A percentile compares a stretch with the other conserved stretches of the same genome.
Conservation (phyloP, 192 early-diverging fungal species). For the Podila verticillata region DNA sequence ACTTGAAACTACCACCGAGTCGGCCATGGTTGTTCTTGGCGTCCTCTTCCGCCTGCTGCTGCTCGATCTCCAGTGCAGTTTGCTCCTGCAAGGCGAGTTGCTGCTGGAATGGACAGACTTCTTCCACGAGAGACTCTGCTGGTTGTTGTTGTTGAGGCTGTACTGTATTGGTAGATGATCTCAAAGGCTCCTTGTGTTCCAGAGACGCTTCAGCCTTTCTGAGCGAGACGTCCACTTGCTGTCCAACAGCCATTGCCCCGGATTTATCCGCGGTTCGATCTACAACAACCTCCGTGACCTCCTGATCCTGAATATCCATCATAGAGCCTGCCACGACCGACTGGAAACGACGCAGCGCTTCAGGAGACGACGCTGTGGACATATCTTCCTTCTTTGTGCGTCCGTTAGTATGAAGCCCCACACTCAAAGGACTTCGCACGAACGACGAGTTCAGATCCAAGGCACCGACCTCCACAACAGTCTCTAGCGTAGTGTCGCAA, state of each 20-base stretch:
- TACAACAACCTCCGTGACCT: too few species aligned
- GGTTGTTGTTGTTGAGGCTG: background rate
- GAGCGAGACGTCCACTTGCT: background rate
- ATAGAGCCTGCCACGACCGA: conserved; percentile 4
- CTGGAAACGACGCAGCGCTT: background rate
- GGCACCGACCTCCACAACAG: background rate
- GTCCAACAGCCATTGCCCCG: too few species aligned
- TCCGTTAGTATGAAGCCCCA: background rate
- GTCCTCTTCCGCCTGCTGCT: background rate
- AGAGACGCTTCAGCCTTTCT: background rate
- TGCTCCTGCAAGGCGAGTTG: conserved; percentile 22
- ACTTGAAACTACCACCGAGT: conserved; percentile 3
- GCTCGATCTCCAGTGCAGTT: background rate
- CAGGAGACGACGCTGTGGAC: background rate
- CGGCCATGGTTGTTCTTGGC: background rate
- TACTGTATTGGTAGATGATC: background rate
- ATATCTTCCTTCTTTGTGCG: background rate
- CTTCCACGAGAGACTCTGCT: background rate
- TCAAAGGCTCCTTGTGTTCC: too few species aligned
- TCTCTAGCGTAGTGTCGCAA: background rate
- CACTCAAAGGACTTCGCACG: background rate
- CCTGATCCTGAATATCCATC: conserved; percentile 2
- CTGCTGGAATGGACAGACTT: conserved; percentile 22
- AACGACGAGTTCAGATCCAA: background rate
- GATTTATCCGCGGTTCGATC: background rate